These are phyloP conservation scores for Thalassiosira mediterranea DNA, from an alignment of 352 stramenopile species.

Conservation along the genomic window DNA sequence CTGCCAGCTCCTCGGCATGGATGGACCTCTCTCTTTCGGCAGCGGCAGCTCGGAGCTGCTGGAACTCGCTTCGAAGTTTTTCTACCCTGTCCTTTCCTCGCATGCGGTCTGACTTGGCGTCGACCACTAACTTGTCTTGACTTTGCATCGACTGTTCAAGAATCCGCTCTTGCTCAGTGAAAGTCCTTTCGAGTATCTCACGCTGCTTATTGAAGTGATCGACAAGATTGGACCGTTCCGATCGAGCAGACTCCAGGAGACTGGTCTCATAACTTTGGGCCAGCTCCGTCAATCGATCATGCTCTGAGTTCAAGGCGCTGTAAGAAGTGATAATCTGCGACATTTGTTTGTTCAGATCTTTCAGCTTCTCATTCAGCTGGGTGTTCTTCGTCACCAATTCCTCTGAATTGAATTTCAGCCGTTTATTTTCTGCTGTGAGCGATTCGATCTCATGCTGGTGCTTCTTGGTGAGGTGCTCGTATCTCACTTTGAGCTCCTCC, in stretches of 20 bases:
- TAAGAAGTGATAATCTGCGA: constrained; percentile 60
- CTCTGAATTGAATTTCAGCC: constrained; percentile 45
- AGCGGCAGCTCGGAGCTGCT: constrained; percentile 43
- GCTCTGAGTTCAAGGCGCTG: constrained; percentile 55
- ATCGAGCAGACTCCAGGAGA: constrained; percentile 48
- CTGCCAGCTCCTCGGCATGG: constrained; percentile 42
- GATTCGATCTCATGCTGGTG: constrained; percentile 52
- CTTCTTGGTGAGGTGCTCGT: constrained; percentile 52
- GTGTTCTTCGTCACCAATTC: constrained; percentile 60
- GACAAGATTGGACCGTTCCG: constrained; percentile 46
- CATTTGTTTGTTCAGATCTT: constrained; percentile 63
- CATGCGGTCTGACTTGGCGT: constrained; percentile 37
- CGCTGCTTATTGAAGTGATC: constrained; percentile 55
- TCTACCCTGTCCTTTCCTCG: constrained; percentile 41
- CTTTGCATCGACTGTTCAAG: constrained; percentile 50
- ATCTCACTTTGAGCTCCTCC: constrained; percentile 46
- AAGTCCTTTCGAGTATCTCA: constrained; percentile 46
- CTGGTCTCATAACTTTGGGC: constrained; percentile 43
- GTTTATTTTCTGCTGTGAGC: constrained; percentile 48
- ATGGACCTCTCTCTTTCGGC: constrained; percentile 55
- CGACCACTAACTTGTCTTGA: constrained; percentile 45
- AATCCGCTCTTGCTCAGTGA: constrained; percentile 53
- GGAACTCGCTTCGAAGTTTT: constrained; percentile 60
- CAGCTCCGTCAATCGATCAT: constrained; percentile 58
- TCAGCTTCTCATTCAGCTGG: constrained; percentile 43